These are phyloP conservation scores for Pisolithus microcarpus DNA, from an alignment of 768 basidiomycete genomes.

Conservation along the genomic window DNA sequence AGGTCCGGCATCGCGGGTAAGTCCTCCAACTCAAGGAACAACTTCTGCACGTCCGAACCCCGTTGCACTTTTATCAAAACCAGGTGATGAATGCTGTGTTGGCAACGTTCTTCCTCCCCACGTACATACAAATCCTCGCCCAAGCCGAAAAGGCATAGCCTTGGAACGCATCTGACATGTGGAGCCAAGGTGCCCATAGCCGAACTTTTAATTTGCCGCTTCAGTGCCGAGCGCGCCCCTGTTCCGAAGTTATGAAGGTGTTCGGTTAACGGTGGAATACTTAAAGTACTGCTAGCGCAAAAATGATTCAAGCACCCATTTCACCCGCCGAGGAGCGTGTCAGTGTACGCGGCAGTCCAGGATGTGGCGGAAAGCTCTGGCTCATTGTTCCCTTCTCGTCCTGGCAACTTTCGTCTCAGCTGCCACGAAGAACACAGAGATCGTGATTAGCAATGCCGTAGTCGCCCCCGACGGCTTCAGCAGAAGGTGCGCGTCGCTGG, in stretches of 20 bases:
- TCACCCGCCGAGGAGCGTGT: neutral
- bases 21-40: too few species aligned
- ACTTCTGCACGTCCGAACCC: too few species aligned
- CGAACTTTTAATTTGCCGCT: neutral
- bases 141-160: neutral
- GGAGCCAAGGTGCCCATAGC: neutral
- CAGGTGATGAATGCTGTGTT: too few species aligned
- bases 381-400: constrained; percentile 3
- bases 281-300: neutral
- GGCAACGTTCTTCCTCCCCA: too few species aligned
- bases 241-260: neutral
- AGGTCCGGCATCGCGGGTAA: too few species aligned
- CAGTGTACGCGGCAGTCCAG: neutral
- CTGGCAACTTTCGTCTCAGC: constrained; percentile 8
- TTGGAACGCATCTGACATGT: neutral
- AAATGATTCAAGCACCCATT: neutral
- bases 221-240: neutral
- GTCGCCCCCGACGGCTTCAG: constrained; percentile 39
- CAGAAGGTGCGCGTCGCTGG: constrained; percentile 17
- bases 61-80: too few species aligned
- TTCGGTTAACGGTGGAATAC: neutral
- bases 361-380: constrained; percentile 10
- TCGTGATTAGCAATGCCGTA: constrained; percentile 33
- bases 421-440: constrained; percentile 13
- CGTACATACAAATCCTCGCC: too few species aligned